Evolutionary conservation across 371 early-diverging fungal genomes (phyloP), one percentile per base, ranked within the genome.

Genomic region (Zopfochytrium polystomum): DNA sequence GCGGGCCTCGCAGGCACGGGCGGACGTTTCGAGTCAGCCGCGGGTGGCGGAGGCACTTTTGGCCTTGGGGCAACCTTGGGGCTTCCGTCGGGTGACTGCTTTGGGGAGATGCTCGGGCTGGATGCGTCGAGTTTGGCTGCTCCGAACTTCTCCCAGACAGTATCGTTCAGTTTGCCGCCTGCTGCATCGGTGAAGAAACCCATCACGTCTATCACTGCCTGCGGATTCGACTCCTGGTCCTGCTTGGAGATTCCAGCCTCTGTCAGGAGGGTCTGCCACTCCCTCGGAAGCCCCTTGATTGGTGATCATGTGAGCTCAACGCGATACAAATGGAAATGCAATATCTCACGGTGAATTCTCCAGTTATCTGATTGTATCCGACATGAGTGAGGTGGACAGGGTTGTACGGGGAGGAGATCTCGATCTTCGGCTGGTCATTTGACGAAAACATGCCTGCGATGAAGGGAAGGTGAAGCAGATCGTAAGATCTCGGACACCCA

Each of bases 391-490:
- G 81, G 73, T 97, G 98, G 35, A 93, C 88, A 13, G 96, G 91
- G 70, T 96, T 96, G 74, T 92, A 97, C 13, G 98, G 98, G 13
- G 89, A 87, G 3, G 95, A 95, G 56, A 97, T 97, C 43, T 71
- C 70, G 33, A 62, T 65, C 48, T 70, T 67, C 13, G 18, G 7
- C 48, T 48, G 48, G 7, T 48, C 48, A 7, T 9, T 13, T 38
- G 11, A 7, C 7, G 48, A 22, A 23, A 48, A 48, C 7, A 48
- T 48, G 27, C 48, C 48, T 48, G 11, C n/a, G 42, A 42, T 42
- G 42, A n/a, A 13, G 42, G 42, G 13, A 11, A 42, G n/a, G 42
- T n/a, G n/a, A n/a, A n/a, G n/a, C n/a, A n/a, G n/a, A n/a, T 38
- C 11, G 18, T 38, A 38, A 48, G 23, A 23, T 48, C 23, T 11